Base-by-base conservation (phyloP, 2,329 filamentous ascomycete species). In the Penicillium sp. region DNA sequence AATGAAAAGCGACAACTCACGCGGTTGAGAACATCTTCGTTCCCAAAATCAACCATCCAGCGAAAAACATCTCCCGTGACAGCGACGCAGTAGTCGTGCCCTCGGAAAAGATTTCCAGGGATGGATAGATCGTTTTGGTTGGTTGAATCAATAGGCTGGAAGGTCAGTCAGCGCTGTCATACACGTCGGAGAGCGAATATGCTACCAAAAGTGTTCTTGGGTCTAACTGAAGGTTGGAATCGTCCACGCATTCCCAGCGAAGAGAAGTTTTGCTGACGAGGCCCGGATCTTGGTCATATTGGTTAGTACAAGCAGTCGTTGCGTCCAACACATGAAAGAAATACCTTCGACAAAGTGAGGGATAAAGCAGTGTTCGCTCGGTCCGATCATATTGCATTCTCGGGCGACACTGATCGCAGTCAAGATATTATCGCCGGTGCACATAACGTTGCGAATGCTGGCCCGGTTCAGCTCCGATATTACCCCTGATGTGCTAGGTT, bases 401-500 rank as follows among this genome's bases (percentile, higher is more conserved):
- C 89, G 77, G 3, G 88, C 90, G 37, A 98, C 92, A 54, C 89
- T 95, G 57, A 98, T 89, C 14, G 92, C 92, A 7, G 92, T 98
- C 37, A 96, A 69, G 46, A 96, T 96, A 52, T 98, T 98, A 70
- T 98, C 92, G 18, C 92, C 92, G 0, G 92, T 98, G 46, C 93
- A 93, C 92, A 98, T 98, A 35, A 95, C 80, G 17, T 84, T 83
- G 23, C 86, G 79, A 50, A 98, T 95, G 39, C 84, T 84, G 6
- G 93, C 90, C 35, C 82, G 73, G 20, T 79, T 75, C 2, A 98
- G 74, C 65, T 96, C 89, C 39, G 84, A 76, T 16, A 98, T 78
- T 22, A 95, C 84, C 1, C 75, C 76, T 1, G 85, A 76, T 0
- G 90, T 95, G 13, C 79, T 88, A 1, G 85, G 82, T 63, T 98